These are phyloP conservation scores for Ajuga reptans DNA, from an alignment of 305 asterid species.

Conservation along the genomic window DNA sequence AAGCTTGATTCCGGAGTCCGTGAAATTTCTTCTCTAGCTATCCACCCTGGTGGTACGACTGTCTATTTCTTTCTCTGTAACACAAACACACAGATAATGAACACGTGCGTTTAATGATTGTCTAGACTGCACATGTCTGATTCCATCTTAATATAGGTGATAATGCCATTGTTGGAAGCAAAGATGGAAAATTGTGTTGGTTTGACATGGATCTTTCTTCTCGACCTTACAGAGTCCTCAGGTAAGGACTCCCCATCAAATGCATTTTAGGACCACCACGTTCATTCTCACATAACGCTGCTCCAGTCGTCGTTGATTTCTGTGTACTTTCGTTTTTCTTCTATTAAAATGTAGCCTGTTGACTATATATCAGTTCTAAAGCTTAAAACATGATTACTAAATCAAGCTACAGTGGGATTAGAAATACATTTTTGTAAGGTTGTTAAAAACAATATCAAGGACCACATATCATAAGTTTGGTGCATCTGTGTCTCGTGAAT, in stretches of 20 bases:
- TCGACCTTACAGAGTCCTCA: slow-evolving; percentile 72
- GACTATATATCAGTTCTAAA: neutral
- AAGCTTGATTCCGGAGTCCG: slow-evolving; percentile 87
- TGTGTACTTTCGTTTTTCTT: neutral
- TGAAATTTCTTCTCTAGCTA: slow-evolving; percentile 78
- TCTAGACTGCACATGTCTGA: neutral
- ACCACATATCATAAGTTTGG: neutral
- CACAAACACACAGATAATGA: neutral
- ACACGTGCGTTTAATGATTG: neutral
- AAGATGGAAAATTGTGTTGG: slow-evolving; percentile 94
- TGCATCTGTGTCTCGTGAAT: neutral
- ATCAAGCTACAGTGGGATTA: neutral
- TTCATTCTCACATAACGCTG: neutral
- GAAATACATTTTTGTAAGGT: neutral
- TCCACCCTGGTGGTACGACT: slow-evolving; percentile 79
- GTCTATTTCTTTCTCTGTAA: neutral
- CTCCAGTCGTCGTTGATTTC: neutral
- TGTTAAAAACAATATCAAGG: neutral
- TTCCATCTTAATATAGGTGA: slow-evolving; percentile 56
- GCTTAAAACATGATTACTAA: neutral
- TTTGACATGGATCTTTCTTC: slow-evolving; percentile 98
- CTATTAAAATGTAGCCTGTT: neutral
- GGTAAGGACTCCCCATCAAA: slow-evolving; percentile 33
- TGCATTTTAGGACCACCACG: neutral
- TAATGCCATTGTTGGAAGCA: slow-evolving; percentile 83